These are phyloP conservation scores for Cichorium intybus DNA, from an alignment of 140 eudicot genomes.

Conservation along the genomic window DNA sequence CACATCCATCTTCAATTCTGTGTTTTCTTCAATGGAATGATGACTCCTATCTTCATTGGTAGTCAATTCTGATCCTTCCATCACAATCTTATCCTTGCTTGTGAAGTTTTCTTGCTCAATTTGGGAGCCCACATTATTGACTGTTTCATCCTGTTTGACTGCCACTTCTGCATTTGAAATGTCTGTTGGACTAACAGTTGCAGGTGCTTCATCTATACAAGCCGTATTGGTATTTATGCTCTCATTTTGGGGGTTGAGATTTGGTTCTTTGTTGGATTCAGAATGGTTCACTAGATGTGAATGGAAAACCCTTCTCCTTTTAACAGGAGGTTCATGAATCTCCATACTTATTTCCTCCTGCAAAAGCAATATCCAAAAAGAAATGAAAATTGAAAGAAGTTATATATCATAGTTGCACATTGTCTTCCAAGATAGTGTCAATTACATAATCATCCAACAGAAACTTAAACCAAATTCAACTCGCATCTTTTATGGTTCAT, in stretches of 20 bases:
- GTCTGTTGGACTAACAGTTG: slow-evolving; percentile 7
- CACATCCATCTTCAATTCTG: slow-evolving; percentile 16
- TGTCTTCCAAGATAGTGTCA: neutral
- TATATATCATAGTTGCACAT: neutral
- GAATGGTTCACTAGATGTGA: slow-evolving; percentile 5
- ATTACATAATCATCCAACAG: neutral
- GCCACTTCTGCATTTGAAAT: slow-evolving; percentile 11
- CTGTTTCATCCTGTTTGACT: slow-evolving; percentile 13
- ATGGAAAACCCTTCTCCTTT: slow-evolving; percentile 13
- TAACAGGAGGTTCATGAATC: slow-evolving; percentile 9
- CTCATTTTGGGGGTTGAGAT: neutral
- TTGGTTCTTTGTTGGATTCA: slow-evolving; percentile 17
- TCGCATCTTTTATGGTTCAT: neutral
- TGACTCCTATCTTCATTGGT: slow-evolving; percentile 2
- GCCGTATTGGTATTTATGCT: neutral
- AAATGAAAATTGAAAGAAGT: neutral
- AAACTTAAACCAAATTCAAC: neutral
- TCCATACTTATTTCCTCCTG: slow-evolving; percentile 27
- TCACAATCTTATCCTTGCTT: neutral
- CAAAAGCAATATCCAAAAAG: slow-evolving; percentile 1
- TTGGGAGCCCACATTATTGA: slow-evolving; percentile 8
- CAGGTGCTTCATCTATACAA: neutral
- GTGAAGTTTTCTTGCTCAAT: slow-evolving; percentile 19
- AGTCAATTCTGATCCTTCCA: slow-evolving; percentile 13
- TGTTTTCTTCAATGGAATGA: neutral